Conservation (phyloP, 2,329 filamentous ascomycete genomes). For the Colletotrichum simmondsii region DNA sequence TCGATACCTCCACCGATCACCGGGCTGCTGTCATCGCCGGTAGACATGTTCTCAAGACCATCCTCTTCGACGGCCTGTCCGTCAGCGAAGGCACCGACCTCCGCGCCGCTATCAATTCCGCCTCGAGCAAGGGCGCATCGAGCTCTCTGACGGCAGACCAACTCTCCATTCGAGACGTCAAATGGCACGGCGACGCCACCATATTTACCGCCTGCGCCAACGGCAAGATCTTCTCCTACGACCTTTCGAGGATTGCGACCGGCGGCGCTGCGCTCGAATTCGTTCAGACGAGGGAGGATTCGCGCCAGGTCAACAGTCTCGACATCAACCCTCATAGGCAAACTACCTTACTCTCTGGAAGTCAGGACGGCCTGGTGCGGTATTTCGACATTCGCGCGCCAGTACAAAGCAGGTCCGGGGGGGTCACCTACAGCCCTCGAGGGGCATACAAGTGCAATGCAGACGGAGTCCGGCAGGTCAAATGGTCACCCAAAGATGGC, state of each 20-base stretch:
- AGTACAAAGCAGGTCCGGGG: slow-evolving; percentile 57
- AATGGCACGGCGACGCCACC: slow-evolving; percentile 64
- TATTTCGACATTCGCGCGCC: slow-evolving; percentile 68
- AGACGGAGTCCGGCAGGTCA: slow-evolving; percentile 70
- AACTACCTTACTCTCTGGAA: slow-evolving; percentile 69
- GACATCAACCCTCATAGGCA: slow-evolving; percentile 71
- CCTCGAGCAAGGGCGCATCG: slow-evolving; percentile 53
- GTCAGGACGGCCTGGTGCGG: slow-evolving; percentile 72
- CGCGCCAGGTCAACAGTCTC: slow-evolving; percentile 71
- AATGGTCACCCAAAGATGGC: slow-evolving; percentile 72
- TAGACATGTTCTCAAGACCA: slow-evolving; percentile 69
- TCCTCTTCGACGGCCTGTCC: slow-evolving; percentile 63
- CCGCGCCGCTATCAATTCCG: slow-evolving; percentile 64
- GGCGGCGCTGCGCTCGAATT: slow-evolving; percentile 61
- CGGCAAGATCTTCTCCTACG: slow-evolving; percentile 74
- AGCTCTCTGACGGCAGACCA: slow-evolving; percentile 58
- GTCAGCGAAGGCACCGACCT: slow-evolving; percentile 69
- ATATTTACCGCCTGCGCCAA: slow-evolving; percentile 73
- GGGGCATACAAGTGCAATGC: slow-evolving; percentile 60
- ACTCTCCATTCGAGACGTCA: slow-evolving; percentile 72
- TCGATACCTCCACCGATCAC: slow-evolving; percentile 69
- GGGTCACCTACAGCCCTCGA: slow-evolving; percentile 58
- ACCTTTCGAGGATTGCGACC: slow-evolving; percentile 62
- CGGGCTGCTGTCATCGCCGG: slow-evolving; percentile 67
- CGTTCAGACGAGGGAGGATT: slow-evolving; percentile 69